A percentile compares a stretch with the other conserved stretches of the same genome.
Evolutionary conservation across 371 early-diverging fungal genomes (phyloP).

Genomic region (Nematocida ausubeli): DNA sequence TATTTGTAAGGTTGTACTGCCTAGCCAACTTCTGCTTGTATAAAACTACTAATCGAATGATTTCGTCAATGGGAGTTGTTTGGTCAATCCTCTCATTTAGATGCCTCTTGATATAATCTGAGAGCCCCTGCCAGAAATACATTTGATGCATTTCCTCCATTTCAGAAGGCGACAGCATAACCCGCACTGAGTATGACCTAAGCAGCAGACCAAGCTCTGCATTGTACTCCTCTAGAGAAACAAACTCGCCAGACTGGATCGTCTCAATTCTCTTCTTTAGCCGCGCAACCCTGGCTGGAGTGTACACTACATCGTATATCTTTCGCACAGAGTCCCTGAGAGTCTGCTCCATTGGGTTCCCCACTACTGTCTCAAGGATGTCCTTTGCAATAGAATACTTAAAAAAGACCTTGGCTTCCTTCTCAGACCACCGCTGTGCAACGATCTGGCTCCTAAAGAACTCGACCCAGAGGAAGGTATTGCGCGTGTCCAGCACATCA

Average conservation of each 20-base stretch:
- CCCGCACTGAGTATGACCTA: conserved; percentile 25
- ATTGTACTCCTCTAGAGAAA: conserved; percentile 10
- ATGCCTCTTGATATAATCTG: neutral
- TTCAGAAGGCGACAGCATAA: neutral
- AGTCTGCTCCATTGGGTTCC: neutral
- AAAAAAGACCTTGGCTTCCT: conserved; percentile 10
- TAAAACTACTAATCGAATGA: conserved; percentile 5
- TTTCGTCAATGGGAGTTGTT: neutral
- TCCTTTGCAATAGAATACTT: conserved; percentile 17
- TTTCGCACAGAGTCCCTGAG: conserved; percentile 17
- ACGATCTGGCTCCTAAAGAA: conserved; percentile 13
- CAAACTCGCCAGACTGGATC: conserved; percentile 14
- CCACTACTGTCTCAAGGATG: conserved; percentile 1
- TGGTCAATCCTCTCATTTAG: neutral
- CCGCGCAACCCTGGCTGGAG: neutral
- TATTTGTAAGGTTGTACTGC: neutral
- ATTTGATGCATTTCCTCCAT: neutral
- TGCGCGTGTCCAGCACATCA: conserved; percentile 46
- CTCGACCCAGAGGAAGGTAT: conserved; percentile 49
- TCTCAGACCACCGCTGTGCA: conserved; percentile 18
- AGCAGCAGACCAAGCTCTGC: conserved; percentile 37
- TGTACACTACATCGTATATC: conserved; percentile 38
- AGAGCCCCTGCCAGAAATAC: conserved; percentile 40
- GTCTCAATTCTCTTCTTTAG: conserved; percentile 4
- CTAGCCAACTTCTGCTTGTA: conserved; percentile 12